A percentile compares a stretch with the other conserved stretches of the same genome.
Conservation (phyloP, 1,284 basidiomycete species). For the Ustilago nuda region DNA sequence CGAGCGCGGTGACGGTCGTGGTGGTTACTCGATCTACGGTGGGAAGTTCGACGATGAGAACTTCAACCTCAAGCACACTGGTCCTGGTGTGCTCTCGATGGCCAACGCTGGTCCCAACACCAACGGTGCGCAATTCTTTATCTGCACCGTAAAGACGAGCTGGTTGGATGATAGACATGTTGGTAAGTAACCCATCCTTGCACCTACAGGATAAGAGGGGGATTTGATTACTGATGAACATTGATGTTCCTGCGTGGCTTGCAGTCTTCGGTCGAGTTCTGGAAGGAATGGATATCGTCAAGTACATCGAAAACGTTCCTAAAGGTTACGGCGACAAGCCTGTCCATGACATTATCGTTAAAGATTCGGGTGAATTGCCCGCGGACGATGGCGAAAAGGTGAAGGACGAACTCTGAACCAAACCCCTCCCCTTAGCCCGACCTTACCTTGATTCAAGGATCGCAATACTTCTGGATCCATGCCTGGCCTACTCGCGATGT, state of each 20-base stretch:
- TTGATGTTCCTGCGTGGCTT: too few relatives aligned
- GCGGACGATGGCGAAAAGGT: slow-evolving; percentile 32
- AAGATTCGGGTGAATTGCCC: slow-evolving; percentile 60
- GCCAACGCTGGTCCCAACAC: slow-evolving; percentile 71
- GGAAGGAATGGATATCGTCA: slow-evolving; percentile 64
- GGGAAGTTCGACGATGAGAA: slow-evolving; percentile 61
- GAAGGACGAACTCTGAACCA: slow-evolving; percentile 62
- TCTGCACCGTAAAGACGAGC: slow-evolving; percentile 64
- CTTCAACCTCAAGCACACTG: slow-evolving; percentile 64
- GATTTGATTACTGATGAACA: background rate
- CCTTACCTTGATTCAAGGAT: background rate
- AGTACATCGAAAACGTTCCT: slow-evolving; percentile 62
- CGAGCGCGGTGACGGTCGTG: slow-evolving; percentile 65
- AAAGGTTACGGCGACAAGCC: slow-evolving; percentile 62
- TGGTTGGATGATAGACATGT: slow-evolving; percentile 65
- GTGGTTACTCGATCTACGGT: slow-evolving; percentile 67
- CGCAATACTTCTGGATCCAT: background rate
- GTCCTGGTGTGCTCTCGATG: slow-evolving; percentile 59
- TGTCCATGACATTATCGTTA: slow-evolving; percentile 52
- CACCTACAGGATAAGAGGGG: too few relatives aligned
- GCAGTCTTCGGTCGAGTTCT: slow-evolving; percentile 65
- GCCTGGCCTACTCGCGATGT: too few relatives aligned
- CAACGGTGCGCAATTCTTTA: slow-evolving; percentile 68
- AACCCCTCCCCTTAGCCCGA: background rate
- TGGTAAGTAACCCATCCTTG: slow-evolving; percentile 33